A percentile compares a stretch with the other conserved stretches of the same genome.
Evolutionary conservation across 306 rosid species (phyloP).

Genomic region (Dalbergia cultrata): DNA sequence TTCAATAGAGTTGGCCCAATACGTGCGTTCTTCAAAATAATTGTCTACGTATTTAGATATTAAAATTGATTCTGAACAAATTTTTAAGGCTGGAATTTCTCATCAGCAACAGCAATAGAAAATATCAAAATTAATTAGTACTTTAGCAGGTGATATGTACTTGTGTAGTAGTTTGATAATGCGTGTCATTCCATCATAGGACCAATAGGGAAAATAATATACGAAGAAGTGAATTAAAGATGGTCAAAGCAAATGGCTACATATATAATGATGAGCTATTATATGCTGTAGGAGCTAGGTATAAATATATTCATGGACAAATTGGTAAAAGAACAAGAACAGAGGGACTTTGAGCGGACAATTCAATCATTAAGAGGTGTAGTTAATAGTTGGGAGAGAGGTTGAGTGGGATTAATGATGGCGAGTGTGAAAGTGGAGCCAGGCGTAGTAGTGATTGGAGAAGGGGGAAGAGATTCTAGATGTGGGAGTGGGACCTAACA

Average conservation of each 20-base stretch:
- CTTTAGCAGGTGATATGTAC: background rate
- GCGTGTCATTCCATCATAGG: background rate
- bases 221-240: background rate
- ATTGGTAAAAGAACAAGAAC: constrained; percentile 4
- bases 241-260: constrained; percentile 43
- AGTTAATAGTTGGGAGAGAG: constrained; percentile 27
- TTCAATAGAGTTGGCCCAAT: background rate
- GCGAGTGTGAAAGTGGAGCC: constrained; percentile 51
- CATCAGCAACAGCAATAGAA: background rate
- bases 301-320: constrained; percentile 27
- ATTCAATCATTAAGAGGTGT: constrained; percentile 28
- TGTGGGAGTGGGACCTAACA: constrained; percentile 32
- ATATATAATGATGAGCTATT: constrained; percentile 43
- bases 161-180: too few relatives aligned
- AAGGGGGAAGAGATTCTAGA: constrained; percentile 46
- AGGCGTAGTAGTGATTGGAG: constrained; percentile 26
- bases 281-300: constrained; percentile 7
- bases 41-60: background rate
- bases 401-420: constrained; percentile 61
- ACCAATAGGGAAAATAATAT: background rate
- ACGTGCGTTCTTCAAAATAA: background rate
- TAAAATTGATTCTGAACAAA: background rate
- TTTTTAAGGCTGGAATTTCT: background rate
- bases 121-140: background rate
- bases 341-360: constrained; percentile 3